Evolutionary conservation across 495 filamentous ascomycete genomes (phyloP).

Genomic region (Trypethelium eluteriae): DNA sequence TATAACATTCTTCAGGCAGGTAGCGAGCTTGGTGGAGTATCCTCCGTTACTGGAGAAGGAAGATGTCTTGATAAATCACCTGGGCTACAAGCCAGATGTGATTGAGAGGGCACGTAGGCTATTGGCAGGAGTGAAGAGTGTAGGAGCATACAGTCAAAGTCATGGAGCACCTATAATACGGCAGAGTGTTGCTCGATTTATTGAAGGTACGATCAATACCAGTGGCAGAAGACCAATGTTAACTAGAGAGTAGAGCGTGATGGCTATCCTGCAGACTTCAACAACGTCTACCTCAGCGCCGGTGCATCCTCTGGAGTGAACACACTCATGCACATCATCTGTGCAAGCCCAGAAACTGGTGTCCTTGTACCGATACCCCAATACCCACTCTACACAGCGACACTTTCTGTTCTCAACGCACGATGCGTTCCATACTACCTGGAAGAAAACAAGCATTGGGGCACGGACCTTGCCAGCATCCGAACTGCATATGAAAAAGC

Average conservation of each 20-base stretch:
- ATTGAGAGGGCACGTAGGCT: slow-evolving; percentile 72
- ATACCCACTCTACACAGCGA: slow-evolving; percentile 96
- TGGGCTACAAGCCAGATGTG: slow-evolving; percentile 84
- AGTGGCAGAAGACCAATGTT: not conserved
- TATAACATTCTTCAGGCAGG: slow-evolving; percentile 97
- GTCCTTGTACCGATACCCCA: slow-evolving; percentile 94
- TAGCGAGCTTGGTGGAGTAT: slow-evolving; percentile 89
- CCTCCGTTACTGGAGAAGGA: slow-evolving; percentile 71
- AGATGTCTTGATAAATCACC: slow-evolving; percentile 52
- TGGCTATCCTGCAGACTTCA: slow-evolving; percentile 70
- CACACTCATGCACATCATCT: slow-evolving; percentile 85
- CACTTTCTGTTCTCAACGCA: slow-evolving; percentile 76
- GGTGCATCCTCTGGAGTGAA: slow-evolving; percentile 92
- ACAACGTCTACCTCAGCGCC: slow-evolving; percentile 75
- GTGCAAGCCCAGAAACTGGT: slow-evolving; percentile 66
- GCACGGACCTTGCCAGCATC: slow-evolving; percentile 74
- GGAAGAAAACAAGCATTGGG: slow-evolving; percentile 77
- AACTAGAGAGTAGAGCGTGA: slow-evolving; percentile 54
- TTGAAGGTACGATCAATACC: slow-evolving; percentile 53
- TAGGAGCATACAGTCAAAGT: slow-evolving; percentile 93
- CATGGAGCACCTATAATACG: slow-evolving; percentile 79
- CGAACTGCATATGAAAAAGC: slow-evolving; percentile 61
- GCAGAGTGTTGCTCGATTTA: slow-evolving; percentile 84
- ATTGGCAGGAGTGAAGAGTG: slow-evolving; percentile 73
- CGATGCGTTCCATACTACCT: slow-evolving; percentile 86